Conservation (phyloP, 805 yeast genomes). For the Nakazawaea ernobii region DNA sequence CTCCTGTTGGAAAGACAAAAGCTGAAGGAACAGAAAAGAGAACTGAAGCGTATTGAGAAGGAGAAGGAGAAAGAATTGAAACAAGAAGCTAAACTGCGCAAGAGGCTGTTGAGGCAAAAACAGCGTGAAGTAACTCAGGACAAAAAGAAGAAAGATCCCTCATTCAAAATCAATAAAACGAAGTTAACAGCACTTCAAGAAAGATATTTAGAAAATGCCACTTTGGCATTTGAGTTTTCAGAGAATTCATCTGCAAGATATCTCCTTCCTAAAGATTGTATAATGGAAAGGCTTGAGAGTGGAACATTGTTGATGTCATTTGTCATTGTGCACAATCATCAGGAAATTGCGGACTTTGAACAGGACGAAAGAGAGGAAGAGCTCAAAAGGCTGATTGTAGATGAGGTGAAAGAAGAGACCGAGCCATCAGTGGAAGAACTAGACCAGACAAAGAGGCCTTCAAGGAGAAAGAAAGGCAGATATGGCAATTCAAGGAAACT, state of each 20-base stretch:
- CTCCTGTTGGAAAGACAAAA: slow-evolving; percentile 5
- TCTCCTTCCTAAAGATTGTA: slow-evolving; percentile 68
- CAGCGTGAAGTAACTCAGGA: slow-evolving; percentile 16
- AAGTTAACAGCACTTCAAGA: slow-evolving; percentile 75
- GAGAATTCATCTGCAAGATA: slow-evolving; percentile 77
- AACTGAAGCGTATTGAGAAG: slow-evolving; percentile 18
- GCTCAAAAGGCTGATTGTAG: slow-evolving; percentile 18
- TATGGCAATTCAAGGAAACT: slow-evolving; percentile 14
- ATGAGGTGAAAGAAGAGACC: slow-evolving; percentile 19
- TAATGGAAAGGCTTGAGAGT: slow-evolving; percentile 50
- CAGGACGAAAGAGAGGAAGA: slow-evolving; percentile 20
- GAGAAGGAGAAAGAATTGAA: slow-evolving; percentile 10
- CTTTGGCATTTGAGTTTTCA: slow-evolving; percentile 76
- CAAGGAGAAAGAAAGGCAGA: slow-evolving; percentile 14
- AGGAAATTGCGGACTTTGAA: slow-evolving; percentile 30
- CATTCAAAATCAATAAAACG: slow-evolving; percentile 34
- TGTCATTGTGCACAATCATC: slow-evolving; percentile 44
- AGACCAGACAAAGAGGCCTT: slow-evolving; percentile 12
- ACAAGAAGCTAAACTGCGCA: slow-evolving; percentile 8
- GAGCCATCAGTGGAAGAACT: slow-evolving; percentile 11
- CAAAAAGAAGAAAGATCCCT: slow-evolving; percentile 15
- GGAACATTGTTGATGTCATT: slow-evolving; percentile 44
- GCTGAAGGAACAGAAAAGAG: slow-evolving; percentile 17
- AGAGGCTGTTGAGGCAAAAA: slow-evolving; percentile 14
- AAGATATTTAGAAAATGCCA: slow-evolving; percentile 60